phyloP scores from a whole-genome alignment of 2,329 filamentous ascomycete species.

The Sarocladium brachiariae region DNA sequence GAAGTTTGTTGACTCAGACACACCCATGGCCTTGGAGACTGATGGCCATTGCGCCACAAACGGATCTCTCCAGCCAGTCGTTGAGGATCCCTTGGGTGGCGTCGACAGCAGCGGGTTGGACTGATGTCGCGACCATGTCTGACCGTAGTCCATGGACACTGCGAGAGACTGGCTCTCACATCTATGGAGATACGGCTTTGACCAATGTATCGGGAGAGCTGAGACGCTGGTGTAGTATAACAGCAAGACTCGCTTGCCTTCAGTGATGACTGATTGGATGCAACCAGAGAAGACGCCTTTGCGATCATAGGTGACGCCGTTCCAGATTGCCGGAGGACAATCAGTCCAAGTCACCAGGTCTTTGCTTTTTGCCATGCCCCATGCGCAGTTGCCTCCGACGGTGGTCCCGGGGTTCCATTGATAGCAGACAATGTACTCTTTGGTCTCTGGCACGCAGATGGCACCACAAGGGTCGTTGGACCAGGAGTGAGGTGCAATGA shows the following conservation, averaged over 20 bases:
- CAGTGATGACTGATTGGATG: constrained; percentile 33
- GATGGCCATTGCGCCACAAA: constrained; percentile 17
- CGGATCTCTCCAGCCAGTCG: constrained; percentile 21
- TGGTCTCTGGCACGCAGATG: constrained; percentile 32
- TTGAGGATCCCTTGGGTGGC: constrained; percentile 15
- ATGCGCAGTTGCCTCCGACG: constrained; percentile 20
- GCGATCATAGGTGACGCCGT: constrained; percentile 30
- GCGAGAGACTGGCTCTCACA: constrained; percentile 38
- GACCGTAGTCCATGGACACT: constrained; percentile 27
- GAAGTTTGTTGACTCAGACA: constrained; percentile 22
- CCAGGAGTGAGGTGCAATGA: constrained; percentile 30
- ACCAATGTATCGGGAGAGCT: constrained; percentile 38
- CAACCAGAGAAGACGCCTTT: constrained; percentile 36
- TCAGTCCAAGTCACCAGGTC: constrained; percentile 31
- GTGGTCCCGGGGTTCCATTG: constrained; percentile 21
- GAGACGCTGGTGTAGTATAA: constrained; percentile 35
- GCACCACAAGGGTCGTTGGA: constrained; percentile 36
- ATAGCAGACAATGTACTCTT: constrained; percentile 35
- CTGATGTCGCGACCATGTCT: constrained; percentile 16
- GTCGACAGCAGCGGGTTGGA: constrained; percentile 16
- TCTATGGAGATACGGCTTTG: constrained; percentile 33
- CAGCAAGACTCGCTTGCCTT: constrained; percentile 26
- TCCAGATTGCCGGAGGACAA: constrained; percentile 14
- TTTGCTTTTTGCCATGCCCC: constrained; percentile 28
- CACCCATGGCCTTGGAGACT: constrained; percentile 14